A percentile compares a stretch with the other conserved stretches of the same genome.
Evolutionary conservation across 2,329 filamentous ascomycete species (phyloP).

Genomic region (Hypocrella siamensis): DNA sequence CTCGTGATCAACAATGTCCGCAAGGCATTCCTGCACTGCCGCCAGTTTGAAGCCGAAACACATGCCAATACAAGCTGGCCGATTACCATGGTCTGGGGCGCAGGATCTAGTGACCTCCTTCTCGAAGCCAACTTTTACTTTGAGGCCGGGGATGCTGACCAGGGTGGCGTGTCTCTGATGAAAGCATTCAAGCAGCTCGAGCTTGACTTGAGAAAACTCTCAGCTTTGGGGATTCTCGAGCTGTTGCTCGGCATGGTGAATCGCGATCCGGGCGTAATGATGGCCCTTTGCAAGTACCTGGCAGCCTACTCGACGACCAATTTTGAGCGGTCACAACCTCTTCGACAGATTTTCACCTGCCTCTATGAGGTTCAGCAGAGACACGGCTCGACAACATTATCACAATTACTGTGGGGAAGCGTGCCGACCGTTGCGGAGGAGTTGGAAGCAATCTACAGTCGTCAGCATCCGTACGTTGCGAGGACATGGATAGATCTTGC

Average conservation of each 20-base stretch:
- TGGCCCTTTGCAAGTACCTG: constrained; percentile 28
- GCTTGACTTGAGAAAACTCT: constrained; percentile 24
- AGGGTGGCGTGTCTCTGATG: constrained; percentile 23
- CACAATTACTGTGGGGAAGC: constrained; percentile 25
- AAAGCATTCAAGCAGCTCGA: constrained; percentile 26
- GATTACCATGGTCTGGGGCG: constrained; percentile 26
- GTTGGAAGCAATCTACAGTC: constrained; percentile 26
- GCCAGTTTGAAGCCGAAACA: constrained; percentile 24
- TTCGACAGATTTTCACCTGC: constrained; percentile 25
- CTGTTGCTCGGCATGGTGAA: constrained; percentile 26
- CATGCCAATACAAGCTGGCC: constrained; percentile 23
- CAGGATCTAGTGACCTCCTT: constrained; percentile 26
- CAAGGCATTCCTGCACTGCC: constrained; percentile 27
- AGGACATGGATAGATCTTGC: constrained; percentile 26
- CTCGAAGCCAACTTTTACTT: constrained; percentile 27
- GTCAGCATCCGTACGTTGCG: constrained; percentile 26
- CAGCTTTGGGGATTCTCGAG: constrained; percentile 26
- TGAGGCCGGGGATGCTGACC: constrained; percentile 22
- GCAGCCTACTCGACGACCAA: constrained; percentile 27
- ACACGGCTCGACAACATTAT: constrained; percentile 24
- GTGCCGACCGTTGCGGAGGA: constrained; percentile 26
- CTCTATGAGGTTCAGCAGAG: constrained; percentile 29
- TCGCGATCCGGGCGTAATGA: constrained; percentile 27
- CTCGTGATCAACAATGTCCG: constrained; percentile 26
- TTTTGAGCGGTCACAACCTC: constrained; percentile 24